A percentile compares a stretch with the other conserved stretches of the same genome.
Evolutionary conservation across 2,329 filamentous ascomycete genomes (phyloP).

Genomic region (Ceratocystiopsis brevicomis): DNA sequence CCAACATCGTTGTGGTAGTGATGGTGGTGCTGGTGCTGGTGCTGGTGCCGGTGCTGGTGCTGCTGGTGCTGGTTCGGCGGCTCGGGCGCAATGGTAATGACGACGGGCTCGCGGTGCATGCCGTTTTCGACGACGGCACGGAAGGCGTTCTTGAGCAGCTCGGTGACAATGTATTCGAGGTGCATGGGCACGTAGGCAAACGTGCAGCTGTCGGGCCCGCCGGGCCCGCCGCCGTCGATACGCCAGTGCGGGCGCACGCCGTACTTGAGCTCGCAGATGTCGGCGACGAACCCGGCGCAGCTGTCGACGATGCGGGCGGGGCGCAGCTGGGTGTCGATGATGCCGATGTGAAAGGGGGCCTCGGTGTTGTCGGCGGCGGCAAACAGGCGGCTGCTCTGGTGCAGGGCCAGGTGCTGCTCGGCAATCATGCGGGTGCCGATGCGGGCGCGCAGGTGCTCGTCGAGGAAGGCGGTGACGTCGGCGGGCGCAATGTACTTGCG

Average conservation of each 20-base stretch:
- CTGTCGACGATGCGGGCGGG: constrained; percentile 65
- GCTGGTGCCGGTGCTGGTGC: constrained; percentile 13
- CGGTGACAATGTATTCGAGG: constrained; percentile 91
- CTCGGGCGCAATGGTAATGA: constrained; percentile 75
- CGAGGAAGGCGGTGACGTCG: constrained; percentile 80
- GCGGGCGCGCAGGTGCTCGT: constrained; percentile 79
- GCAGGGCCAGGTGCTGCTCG: constrained; percentile 89
- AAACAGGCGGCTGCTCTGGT: constrained; percentile 53
- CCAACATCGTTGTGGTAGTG: too few species aligned
- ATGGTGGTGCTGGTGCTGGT: constrained; percentile 4
- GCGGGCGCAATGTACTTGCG: constrained; percentile 66
- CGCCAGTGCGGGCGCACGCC: constrained; percentile 64
- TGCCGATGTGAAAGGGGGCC: constrained; percentile 52
- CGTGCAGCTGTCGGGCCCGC: constrained; percentile 43
- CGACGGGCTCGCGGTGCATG: constrained; percentile 62
- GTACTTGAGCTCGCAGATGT: constrained; percentile 93
- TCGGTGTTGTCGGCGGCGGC: constrained; percentile 24
- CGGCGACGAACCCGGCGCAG: constrained; percentile 79
- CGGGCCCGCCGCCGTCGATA: constrained; percentile 51
- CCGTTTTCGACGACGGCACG: constrained; percentile 75
- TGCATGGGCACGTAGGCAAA: constrained; percentile 94
- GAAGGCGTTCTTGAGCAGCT: constrained; percentile 93
- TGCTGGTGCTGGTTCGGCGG: constrained; percentile 17
- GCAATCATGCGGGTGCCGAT: constrained; percentile 90
- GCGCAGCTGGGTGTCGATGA: constrained; percentile 78